Evolutionary conservation across 306 rosid species (phyloP), one percentile per base, ranked within the genome.

Genomic region (Delonix regia): DNA sequence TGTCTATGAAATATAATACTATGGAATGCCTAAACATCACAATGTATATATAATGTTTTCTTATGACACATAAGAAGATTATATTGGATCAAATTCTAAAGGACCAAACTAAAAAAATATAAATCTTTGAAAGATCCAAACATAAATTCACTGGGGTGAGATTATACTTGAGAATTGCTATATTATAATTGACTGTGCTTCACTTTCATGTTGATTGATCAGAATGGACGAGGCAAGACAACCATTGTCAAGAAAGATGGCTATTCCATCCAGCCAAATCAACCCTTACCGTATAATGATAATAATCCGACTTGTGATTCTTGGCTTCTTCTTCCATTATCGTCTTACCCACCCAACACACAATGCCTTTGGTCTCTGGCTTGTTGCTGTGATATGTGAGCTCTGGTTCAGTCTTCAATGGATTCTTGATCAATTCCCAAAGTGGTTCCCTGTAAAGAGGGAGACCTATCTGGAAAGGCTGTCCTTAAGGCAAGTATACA

Each of bases 201-300:
- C 4, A 1, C 33, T 30, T 30, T 30, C 4, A 7, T 36, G 39
- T 36, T 4, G 9, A 47, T 9, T 73, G 5, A 75, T 47, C 93
- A 91, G 96, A 77, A 87, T 89, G 93, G 90, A 86, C 51, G 89
- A 81, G 79, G 90, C 78, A 81, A 86, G 97, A 48, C 97, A 86
- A 60, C 89, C 92, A 79, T 56, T 91, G 69, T 91, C 97, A 48
- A 86, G 97, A 53, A 91, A 89, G 82, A 18, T 83, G 65, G 55
- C 85, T 1, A 83, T 89, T 41, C 80, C 90, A 77, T 83, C 97
- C 0, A 89, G 87, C 66, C 75, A 83, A 73, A 88, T 88, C 21
- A 88, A 87, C 42, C 96, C 96, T 22, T 88, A 87, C 71, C 83
- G 90, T 18, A 83, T 91, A 89, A 85, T 86, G 55, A 87, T 91